Evolutionary conservation across 129 eudicot species (phyloP), one percentile per base, ranked within the genome.

Genomic region (Centella asiatica): DNA sequence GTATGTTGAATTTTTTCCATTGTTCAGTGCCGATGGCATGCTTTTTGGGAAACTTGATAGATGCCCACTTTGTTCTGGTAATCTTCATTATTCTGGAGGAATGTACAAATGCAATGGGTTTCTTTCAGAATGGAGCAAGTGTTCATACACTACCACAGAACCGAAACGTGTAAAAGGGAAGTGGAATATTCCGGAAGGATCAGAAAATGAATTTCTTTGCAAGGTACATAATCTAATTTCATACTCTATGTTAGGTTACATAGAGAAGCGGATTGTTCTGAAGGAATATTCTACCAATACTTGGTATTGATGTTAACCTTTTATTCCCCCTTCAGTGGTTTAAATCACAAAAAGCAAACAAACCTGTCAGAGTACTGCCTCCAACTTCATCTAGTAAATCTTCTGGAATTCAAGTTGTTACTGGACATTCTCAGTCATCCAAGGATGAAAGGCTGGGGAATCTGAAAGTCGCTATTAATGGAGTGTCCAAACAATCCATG

Each of bases 21-120:
- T 72, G 10, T 64, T 57, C 77, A 92, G 99, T 78, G 99, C 88
- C 50, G 99, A 92, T 53, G 96, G 88, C 51, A 87, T 87, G 99
- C 83, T 81, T 55, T 92, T 92, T 69, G 96, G 99, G 49, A 78
- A 87, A 33, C 96, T 84, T 44, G 60, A 66, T 18, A 76, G 19
- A 32, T 87, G 99, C 62, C 73, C 83, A 17, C 74, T 77, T 57
- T 92, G 99, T 72, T 64, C 81, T 17, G 95, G 95, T 57, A 70
- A 66, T 75, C 90, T 84, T 64, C 74, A 55, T 62, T 92, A 87
- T 78, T 79, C 96, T 33, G 86, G 88, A 42, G 88, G 96, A 64
- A 82, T 74, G 64, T 92, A 87, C 67, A 84, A 71, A 74, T 92
- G 99, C 76, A 69, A 28, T 72, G 96, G 94, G 36, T 84, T 62